Percentiles rank a stretch among this genome's conserved stretches.
phyloP scores from a whole-genome alignment of 139 green algal species.

The Axilococcus clingmanii region DNA sequence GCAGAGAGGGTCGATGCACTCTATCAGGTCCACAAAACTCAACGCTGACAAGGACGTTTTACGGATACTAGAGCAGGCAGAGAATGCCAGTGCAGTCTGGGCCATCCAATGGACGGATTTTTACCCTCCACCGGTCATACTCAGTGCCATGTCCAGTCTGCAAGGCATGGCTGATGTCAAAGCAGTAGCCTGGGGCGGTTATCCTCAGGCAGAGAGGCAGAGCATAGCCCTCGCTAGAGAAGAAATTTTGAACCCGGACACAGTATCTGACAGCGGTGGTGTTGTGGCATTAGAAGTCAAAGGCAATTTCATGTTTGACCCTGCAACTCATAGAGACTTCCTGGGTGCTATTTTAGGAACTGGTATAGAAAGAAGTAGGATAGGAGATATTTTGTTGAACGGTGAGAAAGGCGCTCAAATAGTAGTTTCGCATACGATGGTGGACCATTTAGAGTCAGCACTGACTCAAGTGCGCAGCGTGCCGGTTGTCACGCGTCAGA shows the following conservation, averaged over 20 bases:
- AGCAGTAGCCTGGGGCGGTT: conserved; percentile 53
- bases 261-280: conserved; percentile 1
- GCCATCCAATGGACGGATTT: conserved; percentile 28
- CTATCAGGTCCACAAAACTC: no score
- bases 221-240: conserved; percentile 38
- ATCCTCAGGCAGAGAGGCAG: conserved; percentile 48
- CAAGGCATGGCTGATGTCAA: conserved; percentile 26
- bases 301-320: conserved; percentile 67
- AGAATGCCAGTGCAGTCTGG: conserved; percentile 26
- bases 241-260: conserved; percentile 30
- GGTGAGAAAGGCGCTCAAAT: conserved; percentile 65
- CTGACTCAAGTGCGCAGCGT: conserved; percentile 60
- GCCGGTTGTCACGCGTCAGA: conserved; percentile 26
- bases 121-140: conserved; percentile 39
- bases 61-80: conserved; percentile 49
- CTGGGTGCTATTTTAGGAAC: conserved; percentile 63
- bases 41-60: conserved; percentile 46
- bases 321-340: conserved; percentile 69
- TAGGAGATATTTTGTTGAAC: conserved; percentile 67
- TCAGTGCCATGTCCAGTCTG: conserved; percentile 35
- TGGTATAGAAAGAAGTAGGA: conserved; percentile 38
- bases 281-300: conserved; percentile 53
- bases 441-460: conserved; percentile 50
- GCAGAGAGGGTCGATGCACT: no score
- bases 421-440: conserved; percentile 51